phyloP scores from a whole-genome alignment of 176 grass and related monocot species.

The Juncus inflexus region DNA sequence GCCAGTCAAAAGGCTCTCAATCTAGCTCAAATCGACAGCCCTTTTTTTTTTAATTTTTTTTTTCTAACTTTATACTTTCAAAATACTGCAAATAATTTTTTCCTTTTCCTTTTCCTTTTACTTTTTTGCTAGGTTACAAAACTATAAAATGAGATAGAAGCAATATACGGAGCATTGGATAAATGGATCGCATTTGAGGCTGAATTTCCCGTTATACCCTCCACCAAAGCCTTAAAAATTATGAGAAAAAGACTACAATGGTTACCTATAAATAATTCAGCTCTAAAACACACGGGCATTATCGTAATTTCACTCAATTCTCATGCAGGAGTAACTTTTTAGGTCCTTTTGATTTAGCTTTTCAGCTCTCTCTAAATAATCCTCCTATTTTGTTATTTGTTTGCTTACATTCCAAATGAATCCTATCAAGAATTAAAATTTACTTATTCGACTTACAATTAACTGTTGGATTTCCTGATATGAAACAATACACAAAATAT shows the following conservation, averaged over 20 bases:
- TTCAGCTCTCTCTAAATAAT: too few relatives aligned
- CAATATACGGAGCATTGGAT: constrained; percentile 69
- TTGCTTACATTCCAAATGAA: too few relatives aligned
- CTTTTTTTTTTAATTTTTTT: not conserved
- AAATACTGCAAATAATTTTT: not conserved
- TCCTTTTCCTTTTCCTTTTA: constrained; percentile 9
- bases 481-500: too few relatives aligned
- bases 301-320: constrained; percentile 10
- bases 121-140: constrained; percentile 54
- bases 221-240: constrained; percentile 72
- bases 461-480: too few relatives aligned
- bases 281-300: constrained; percentile 35
- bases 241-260: constrained; percentile 62
- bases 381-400: too few relatives aligned
- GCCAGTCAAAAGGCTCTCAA: constrained; percentile 59
- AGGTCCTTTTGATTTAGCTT: too few relatives aligned
- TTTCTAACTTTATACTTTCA: not conserved
- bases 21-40: constrained; percentile 60
- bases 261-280: constrained; percentile 84
- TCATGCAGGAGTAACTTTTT: too few relatives aligned
- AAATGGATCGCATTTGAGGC: constrained; percentile 88
- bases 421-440: too few relatives aligned
- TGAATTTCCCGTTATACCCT: constrained; percentile 66
- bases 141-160: constrained; percentile 68
- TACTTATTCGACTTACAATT: too few relatives aligned